These are phyloP conservation scores for Prunus yedoensis DNA, from an alignment of 331 rosid species.

Conservation along the genomic window DNA sequence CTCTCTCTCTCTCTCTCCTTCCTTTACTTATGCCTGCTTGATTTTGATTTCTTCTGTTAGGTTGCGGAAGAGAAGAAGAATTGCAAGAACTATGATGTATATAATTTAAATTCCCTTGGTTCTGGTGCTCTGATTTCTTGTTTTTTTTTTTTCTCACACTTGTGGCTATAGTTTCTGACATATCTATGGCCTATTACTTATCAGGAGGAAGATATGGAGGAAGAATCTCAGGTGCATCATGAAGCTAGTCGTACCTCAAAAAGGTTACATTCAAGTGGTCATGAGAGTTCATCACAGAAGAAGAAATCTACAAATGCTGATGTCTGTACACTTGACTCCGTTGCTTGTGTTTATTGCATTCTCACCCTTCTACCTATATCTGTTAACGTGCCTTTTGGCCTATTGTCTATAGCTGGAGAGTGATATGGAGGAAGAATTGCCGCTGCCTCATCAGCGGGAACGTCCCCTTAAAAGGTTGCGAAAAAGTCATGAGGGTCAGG, in stretches of 20 bases:
- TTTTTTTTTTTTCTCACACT: constrained; percentile 2
- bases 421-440: constrained; percentile 50
- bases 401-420: constrained; percentile 38
- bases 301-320: constrained; percentile 13
- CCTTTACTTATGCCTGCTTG: constrained; percentile 6
- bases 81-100: constrained; percentile 30
- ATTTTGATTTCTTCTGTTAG: constrained; percentile 38
- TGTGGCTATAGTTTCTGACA: constrained; percentile 24
- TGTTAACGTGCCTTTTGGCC: constrained; percentile 28
- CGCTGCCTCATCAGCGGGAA: constrained; percentile 31
- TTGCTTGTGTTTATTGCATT: constrained; percentile 2
- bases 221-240: constrained; percentile 43
- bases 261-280: constrained; percentile 71
- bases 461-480: constrained; percentile 81
- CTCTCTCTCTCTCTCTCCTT: not conserved
- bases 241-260: constrained; percentile 61
- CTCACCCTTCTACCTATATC: constrained; percentile 14
- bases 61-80: constrained; percentile 34
- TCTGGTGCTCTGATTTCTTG: constrained; percentile 16
- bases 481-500: constrained; percentile 52
- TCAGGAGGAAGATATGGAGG: constrained; percentile 48
- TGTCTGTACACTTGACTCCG: not conserved
- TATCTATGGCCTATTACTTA: constrained; percentile 28
- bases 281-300: constrained; percentile 31
- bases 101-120: constrained; percentile 9